Evolutionary conservation across 345 rosid genomes (phyloP), one percentile per base, ranked within the genome.

Genomic region (Schrenkiella parvula): DNA sequence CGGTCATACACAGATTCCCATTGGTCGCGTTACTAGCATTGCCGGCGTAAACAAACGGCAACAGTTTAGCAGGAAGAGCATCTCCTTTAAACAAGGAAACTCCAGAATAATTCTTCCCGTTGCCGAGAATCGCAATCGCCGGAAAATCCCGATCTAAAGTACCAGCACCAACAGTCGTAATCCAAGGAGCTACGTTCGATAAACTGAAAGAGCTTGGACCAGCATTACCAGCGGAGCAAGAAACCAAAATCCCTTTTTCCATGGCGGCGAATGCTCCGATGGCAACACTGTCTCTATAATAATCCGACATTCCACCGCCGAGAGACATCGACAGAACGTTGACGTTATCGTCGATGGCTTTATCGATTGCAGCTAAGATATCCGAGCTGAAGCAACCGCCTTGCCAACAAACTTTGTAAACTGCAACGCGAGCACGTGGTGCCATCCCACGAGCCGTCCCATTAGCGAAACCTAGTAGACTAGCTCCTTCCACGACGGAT

Each of bases 121-220:
- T 87, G 1, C 96, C 97, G 8, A 93, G 78, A 69, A 83, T 82
- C 44, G 82, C 98, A 63, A 26, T 66, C 61, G 98, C 96, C 10
- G 93, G 97, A 44, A 93, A 93, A 70, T 90, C 93, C 0, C 98
- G 93, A 54, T 93, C 97, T 39, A 90, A 12, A 3, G 98, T 87
- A 26, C 97, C 93, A 2, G 96, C 96, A 3, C 96, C 96, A 0
- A 93, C 92, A 1, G 96, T 89, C 0, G 92, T 83, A n/a, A 90
- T 89, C 98, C 98, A 90, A 0, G 97, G 98, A 25, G 97, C 96
- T 0, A 84, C 85, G 54, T 93, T 90, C 0, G 98, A 86, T 70
- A 90, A 78, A 28, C 84, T 84, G 26, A 0, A 81, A 1, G 81
- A 6, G 6, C 66, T 31, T 0, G 96, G 96, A 47, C 96, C 96